These are phyloP conservation scores for Globisporangium polare DNA, from an alignment of 352 stramenopile species.

Conservation along the genomic window DNA sequence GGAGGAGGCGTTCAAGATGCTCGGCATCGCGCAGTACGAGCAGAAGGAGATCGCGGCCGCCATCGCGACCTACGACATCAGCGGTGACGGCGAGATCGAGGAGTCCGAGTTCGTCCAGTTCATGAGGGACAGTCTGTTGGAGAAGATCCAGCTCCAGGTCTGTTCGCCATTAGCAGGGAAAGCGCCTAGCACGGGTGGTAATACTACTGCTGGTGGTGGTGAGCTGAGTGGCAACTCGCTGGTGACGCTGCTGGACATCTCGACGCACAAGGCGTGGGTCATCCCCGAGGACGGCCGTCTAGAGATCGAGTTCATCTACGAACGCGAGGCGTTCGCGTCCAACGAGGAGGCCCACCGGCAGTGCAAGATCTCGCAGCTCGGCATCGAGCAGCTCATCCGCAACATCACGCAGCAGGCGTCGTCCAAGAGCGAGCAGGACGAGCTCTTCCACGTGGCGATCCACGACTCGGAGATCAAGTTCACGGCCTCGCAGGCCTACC, in stretches of 20 bases:
- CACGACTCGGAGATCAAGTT: constrained; percentile 80
- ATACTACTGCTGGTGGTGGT: not conserved
- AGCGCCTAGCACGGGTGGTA: not conserved
- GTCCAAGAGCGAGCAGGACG: constrained; percentile 64
- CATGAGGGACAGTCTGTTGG: constrained; percentile 61
- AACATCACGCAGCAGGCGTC: constrained; percentile 55
- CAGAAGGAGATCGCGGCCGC: constrained; percentile 59
- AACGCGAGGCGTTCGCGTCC: constrained; percentile 62
- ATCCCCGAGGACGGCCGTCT: constrained; percentile 57
- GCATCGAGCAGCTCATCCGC: constrained; percentile 67
- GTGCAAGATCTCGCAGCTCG: constrained; percentile 57
- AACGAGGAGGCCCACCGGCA: constrained; percentile 49
- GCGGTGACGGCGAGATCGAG: constrained; percentile 74
- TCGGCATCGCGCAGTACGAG: constrained; percentile 54
- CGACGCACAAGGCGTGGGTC: constrained; percentile 60
- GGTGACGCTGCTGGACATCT: constrained; percentile 38
- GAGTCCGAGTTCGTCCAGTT: constrained; percentile 81
- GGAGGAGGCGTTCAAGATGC: constrained; percentile 66
- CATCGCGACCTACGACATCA: constrained; percentile 74
- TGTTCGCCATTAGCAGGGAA: not conserved
- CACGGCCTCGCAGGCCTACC: constrained; percentile 69
- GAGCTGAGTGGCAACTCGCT: constrained; percentile 2
- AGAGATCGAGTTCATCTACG: constrained; percentile 78
- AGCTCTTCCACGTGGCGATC: constrained; percentile 73
- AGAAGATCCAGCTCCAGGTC: constrained; percentile 57